Conservation (phyloP, 2,329 filamentous ascomycete genomes). For the Apiospora arundinis region DNA sequence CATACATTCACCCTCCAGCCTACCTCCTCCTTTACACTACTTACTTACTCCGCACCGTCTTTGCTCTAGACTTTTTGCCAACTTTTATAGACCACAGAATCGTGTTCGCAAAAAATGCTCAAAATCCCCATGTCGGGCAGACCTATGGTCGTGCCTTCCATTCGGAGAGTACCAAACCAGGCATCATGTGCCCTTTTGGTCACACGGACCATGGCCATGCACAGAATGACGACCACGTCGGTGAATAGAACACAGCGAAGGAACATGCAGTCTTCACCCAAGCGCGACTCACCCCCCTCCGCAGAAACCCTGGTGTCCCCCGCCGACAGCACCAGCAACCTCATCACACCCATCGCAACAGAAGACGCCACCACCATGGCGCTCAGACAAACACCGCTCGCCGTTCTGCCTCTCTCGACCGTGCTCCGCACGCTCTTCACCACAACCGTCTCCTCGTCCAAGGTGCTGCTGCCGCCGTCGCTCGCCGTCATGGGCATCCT, state of each 20-base stretch:
- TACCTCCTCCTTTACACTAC: background rate
- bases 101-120: constrained; percentile 15
- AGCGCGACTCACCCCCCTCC: background rate
- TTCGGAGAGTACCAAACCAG: constrained; percentile 15
- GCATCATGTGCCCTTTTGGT: constrained; percentile 22
- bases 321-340: constrained; percentile 28
- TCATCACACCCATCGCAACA: constrained; percentile 3
- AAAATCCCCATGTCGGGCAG: constrained; percentile 22
- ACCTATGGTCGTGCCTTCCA: constrained; percentile 21
- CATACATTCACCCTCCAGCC: background rate
- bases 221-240: constrained; percentile 10
- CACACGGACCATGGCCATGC: constrained; percentile 1
- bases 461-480: constrained; percentile 71
- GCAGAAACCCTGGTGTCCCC: constrained; percentile 27
- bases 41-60: constrained; percentile 6
- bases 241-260: constrained; percentile 4
- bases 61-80: background rate
- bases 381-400: constrained; percentile 53
- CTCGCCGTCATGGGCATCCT: constrained; percentile 71
- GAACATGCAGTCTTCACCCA: constrained; percentile 24
- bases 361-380: constrained; percentile 26
- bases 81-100: background rate
- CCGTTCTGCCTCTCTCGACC: constrained; percentile 69
- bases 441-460: constrained; percentile 73
- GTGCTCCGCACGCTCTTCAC: constrained; percentile 74